phyloP scores from a whole-genome alignment of 2,329 filamentous ascomycete species.

The Penicillium sp. region DNA sequence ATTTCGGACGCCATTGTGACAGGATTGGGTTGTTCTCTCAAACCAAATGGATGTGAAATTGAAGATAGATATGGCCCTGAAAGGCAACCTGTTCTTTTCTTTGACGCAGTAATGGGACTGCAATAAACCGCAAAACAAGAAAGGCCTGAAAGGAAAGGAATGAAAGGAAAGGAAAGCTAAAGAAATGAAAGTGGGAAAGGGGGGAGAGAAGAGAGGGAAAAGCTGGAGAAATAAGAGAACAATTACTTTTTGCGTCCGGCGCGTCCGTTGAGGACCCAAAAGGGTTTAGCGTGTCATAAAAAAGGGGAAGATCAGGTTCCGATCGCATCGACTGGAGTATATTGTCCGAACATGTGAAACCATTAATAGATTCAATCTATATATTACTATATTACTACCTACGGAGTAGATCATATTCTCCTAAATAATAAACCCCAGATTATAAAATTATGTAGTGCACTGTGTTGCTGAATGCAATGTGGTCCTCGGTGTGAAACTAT shows the following conservation, averaged over 20 bases:
- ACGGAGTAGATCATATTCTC: not conserved
- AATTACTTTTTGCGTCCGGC: slow-evolving; percentile 28
- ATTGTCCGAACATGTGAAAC: not conserved
- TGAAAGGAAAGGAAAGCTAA: slow-evolving; percentile 56
- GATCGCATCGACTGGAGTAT: slow-evolving; percentile 3
- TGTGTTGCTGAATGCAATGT: not conserved
- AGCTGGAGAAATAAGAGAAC: slow-evolving; percentile 16
- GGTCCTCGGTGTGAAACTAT: not conserved
- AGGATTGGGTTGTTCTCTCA: slow-evolving; percentile 9
- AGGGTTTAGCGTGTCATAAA: slow-evolving; percentile 30
- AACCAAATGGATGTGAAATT: not conserved
- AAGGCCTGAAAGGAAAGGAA: not conserved
- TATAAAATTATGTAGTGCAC: not conserved
- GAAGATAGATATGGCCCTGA: slow-evolving; percentile 1
- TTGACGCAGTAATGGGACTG: slow-evolving; percentile 2
- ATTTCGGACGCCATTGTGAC: slow-evolving; percentile 51
- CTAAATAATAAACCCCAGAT: not conserved
- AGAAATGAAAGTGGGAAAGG: slow-evolving; percentile 22
- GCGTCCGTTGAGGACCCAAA: slow-evolving; percentile 29
- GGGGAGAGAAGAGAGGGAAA: slow-evolving; percentile 69
- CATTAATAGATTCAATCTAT: not conserved
- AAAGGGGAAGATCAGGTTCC: slow-evolving; percentile 30
- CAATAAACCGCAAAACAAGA: not conserved
- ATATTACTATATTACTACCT: too few species aligned
- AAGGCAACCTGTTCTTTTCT: slow-evolving; percentile 3